These are phyloP conservation scores for Rhododendron ferrugineum DNA, from an alignment of 148 eudicot genomes.

Conservation along the genomic window DNA sequence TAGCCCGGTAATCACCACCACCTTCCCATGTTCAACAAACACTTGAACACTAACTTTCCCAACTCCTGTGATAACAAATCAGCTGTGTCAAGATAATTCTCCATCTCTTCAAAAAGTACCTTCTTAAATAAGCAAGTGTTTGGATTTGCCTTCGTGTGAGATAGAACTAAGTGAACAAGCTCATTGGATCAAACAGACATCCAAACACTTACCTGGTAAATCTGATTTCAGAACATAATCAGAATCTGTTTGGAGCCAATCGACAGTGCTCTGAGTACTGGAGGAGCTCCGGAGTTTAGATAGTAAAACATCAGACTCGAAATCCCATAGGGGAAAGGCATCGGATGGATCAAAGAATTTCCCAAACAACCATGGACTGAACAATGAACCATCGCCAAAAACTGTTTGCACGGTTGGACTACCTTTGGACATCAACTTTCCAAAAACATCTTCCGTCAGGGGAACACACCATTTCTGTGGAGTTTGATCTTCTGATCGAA, in stretches of 20 bases:
- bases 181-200: not conserved
- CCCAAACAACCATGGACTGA: constrained; percentile 80
- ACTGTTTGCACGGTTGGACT: constrained; percentile 30
- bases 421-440: constrained; percentile 37
- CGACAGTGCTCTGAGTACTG: constrained; percentile 32
- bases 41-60: constrained; percentile 46
- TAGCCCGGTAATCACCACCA: constrained; percentile 65
- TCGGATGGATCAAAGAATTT: constrained; percentile 95
- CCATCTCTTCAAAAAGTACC: not conserved
- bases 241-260: constrained; percentile 51
- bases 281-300: constrained; percentile 30
- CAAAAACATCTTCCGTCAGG: constrained; percentile 57
- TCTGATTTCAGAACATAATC: constrained; percentile 62
- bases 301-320: constrained; percentile 55
- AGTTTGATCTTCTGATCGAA: constrained; percentile 46
- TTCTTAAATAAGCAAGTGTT: constrained; percentile 6
- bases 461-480: constrained; percentile 71
- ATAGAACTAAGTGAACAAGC: not conserved
- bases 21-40: constrained; percentile 60
- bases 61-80: constrained; percentile 32
- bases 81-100: not conserved
- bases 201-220: constrained; percentile 43
- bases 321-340: constrained; percentile 91
- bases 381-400: constrained; percentile 61
- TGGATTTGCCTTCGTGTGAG: not conserved